A percentile compares a stretch with the other conserved stretches of the same genome.
These are phyloP conservation scores for Fusarium setosum DNA, from an alignment of 2,329 filamentous ascomycete species.

Conservation along the genomic window DNA sequence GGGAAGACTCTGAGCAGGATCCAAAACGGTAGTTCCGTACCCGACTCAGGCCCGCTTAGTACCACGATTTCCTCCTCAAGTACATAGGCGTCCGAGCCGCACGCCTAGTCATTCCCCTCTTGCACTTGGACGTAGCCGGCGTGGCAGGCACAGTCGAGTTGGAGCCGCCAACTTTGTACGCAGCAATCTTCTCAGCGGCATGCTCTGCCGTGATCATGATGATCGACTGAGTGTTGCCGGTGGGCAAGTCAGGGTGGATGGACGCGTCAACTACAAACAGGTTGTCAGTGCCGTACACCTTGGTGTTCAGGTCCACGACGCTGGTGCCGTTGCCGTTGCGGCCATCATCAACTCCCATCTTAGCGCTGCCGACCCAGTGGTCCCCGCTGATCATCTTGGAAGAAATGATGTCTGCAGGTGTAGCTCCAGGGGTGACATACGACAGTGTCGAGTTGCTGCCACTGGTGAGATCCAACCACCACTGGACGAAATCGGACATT, in stretches of 20 bases:
- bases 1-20: no score
- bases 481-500: conserved; percentile 41
- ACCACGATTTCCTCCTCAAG: conserved; percentile 23
- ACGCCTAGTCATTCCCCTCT: conserved; percentile 3
- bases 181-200: conserved; percentile 40
- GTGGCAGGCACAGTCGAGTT: conserved; percentile 11
- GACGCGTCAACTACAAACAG: conserved; percentile 71
- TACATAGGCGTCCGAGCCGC: conserved; percentile 16
- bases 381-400: conserved; percentile 43
- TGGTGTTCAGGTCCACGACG: conserved; percentile 67
- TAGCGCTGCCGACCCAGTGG: conserved; percentile 43
- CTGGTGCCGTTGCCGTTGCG: conserved; percentile 57
- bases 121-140: conserved; percentile 15
- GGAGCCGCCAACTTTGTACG: conserved; percentile 30
- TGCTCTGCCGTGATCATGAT: conserved; percentile 44
- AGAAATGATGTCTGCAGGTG: conserved; percentile 28
- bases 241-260: conserved; percentile 64
- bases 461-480: conserved; percentile 36
- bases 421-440: conserved; percentile 37
- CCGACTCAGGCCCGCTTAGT: not conserved
- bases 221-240: conserved; percentile 43
- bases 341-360: conserved; percentile 62
- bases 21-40: not conserved
- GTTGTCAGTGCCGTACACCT: conserved; percentile 70
- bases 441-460: conserved; percentile 37